Percentiles rank a stretch among this genome's conserved stretches.
Conservation (phyloP, 441 rosid species). For the Erodium texanum region DNA sequence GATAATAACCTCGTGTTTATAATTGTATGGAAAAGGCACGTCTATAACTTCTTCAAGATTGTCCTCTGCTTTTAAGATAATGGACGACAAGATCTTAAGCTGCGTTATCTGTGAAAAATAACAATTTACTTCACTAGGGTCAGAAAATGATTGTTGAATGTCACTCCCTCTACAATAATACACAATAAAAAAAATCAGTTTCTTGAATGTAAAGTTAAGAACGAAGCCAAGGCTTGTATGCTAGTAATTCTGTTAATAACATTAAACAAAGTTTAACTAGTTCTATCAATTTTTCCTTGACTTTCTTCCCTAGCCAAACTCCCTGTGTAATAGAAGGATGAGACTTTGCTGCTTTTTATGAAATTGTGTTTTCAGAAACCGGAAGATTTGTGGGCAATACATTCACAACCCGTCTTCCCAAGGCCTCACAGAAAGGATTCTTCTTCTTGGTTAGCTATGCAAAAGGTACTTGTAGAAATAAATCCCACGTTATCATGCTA, state of each 20-base stretch:
- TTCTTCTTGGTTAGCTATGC: slow-evolving; percentile 75
- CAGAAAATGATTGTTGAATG: background rate
- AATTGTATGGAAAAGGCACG: background rate
- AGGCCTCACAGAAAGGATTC: slow-evolving; percentile 70
- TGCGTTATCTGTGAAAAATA: background rate
- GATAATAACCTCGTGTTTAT: slow-evolving; percentile 11
- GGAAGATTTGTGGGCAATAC: slow-evolving; percentile 88
- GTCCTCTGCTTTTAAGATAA: background rate
- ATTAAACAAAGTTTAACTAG: background rate
- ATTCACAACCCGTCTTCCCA: slow-evolving; percentile 70
- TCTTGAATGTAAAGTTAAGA: background rate
- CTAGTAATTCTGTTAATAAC: background rate
- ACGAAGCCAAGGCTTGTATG: background rate
- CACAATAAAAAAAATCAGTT: background rate
- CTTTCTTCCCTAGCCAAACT: background rate
- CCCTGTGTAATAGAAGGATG: background rate
- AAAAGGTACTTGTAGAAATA: slow-evolving; percentile 38
- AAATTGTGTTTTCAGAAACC: slow-evolving; percentile 47
- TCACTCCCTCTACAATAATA: background rate
- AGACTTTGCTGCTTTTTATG: background rate
- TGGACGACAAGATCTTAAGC: background rate
- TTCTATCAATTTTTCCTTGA: background rate
- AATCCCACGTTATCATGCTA: background rate
- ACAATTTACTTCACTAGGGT: background rate
- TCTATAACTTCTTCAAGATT: too few relatives aligned